A percentile compares a stretch with the other conserved stretches of the same genome.
phyloP scores from a whole-genome alignment of 441 rosid species.

The Adansonia rubrostipa region DNA sequence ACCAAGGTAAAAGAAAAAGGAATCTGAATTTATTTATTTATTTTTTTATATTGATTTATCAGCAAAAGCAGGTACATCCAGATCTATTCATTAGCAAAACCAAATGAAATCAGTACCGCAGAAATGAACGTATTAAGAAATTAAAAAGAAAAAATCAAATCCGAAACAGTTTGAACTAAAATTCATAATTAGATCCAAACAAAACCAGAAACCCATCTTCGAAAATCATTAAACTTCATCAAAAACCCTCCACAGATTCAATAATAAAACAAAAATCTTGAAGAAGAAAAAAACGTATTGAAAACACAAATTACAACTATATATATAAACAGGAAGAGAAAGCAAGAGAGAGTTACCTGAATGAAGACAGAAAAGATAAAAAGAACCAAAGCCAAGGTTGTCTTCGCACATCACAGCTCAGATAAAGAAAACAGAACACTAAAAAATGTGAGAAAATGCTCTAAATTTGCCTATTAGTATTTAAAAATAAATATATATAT shows the following conservation, averaged over 20 bases:
- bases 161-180: neutral
- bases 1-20: neutral
- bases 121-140: neutral
- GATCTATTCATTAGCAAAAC: neutral
- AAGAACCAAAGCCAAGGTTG: constrained; percentile 7
- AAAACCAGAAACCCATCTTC: constrained; percentile 14
- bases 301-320: neutral
- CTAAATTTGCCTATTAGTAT: neutral
- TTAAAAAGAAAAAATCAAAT: neutral
- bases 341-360: neutral
- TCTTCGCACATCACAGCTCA: neutral
- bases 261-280: neutral
- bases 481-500: too few species aligned
- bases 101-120: neutral
- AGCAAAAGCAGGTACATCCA: neutral
- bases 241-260: constrained; percentile 13
- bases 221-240: neutral
- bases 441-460: neutral
- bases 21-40: neutral
- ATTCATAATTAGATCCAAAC: constrained; percentile 5
- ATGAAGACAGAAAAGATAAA: constrained; percentile 13
- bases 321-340: neutral
- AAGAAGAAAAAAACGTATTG: neutral
- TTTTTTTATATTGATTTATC: neutral
- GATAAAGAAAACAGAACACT: neutral